These are phyloP conservation scores for Neurospora hispaniola DNA, from an alignment of 495 filamentous ascomycete genomes.

Conservation along the genomic window DNA sequence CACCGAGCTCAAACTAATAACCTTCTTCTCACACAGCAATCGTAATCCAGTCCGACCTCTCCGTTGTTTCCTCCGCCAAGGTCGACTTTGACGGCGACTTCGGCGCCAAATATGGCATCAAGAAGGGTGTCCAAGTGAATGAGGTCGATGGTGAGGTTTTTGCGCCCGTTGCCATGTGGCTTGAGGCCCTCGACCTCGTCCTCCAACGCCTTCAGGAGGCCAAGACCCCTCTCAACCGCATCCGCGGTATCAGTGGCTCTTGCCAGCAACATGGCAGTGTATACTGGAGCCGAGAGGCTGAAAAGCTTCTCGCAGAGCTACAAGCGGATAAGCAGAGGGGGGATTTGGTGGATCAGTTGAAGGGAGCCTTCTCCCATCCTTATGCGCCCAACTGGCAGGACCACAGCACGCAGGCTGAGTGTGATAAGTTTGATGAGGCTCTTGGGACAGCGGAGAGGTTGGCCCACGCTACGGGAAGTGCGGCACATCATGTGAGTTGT, in stretches of 20 bases:
- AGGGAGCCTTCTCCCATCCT: constrained; percentile 67
- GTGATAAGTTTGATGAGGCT: constrained; percentile 70
- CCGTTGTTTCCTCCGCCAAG: constrained; percentile 63
- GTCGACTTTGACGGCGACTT: constrained; percentile 64
- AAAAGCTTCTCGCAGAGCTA: constrained; percentile 49
- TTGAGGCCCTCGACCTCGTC: constrained; percentile 83
- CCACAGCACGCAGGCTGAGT: constrained; percentile 82
- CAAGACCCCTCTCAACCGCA: constrained; percentile 63
- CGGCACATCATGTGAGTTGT: constrained; percentile 76
- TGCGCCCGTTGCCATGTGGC: constrained; percentile 87
- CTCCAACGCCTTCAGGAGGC: constrained; percentile 60
- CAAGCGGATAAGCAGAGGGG: constrained; percentile 37
- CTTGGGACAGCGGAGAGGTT: constrained; percentile 56
- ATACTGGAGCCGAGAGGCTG: constrained; percentile 72
- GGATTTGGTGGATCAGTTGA: constrained; percentile 55
- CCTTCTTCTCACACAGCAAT: constrained; percentile 40
- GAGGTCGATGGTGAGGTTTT: constrained; percentile 76
- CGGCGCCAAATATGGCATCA: constrained; percentile 69
- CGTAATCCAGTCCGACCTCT: constrained; percentile 68
- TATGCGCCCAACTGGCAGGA: constrained; percentile 98
- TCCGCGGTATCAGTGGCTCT: constrained; percentile 79
- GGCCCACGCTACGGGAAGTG: constrained; percentile 74
- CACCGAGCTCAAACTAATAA: not conserved
- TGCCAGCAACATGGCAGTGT: constrained; percentile 97
- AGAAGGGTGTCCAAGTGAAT: constrained; percentile 78